Evolutionary conservation across 371 early-diverging fungal genomes (phyloP).

Genomic region (Mucor plumbeus): DNA sequence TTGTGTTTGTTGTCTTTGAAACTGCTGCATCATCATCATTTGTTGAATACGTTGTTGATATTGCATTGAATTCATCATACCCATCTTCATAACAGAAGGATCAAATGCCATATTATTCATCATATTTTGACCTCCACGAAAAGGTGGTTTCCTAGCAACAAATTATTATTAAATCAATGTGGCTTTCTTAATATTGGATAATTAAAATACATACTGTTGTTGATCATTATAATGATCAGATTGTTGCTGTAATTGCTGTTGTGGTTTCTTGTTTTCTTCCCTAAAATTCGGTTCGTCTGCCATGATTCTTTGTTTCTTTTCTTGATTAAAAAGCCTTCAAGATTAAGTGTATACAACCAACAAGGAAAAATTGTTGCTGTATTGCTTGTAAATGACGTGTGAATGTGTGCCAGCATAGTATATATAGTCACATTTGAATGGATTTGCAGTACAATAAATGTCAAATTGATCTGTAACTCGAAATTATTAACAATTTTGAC

Average conservation of each 20-base stretch:
- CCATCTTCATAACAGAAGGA: slow-evolving; percentile 40
- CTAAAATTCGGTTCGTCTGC: slow-evolving; percentile 10
- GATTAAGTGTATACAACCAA: neutral
- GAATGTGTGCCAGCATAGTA: neutral
- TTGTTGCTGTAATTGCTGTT: neutral
- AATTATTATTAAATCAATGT: neutral
- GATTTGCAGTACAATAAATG: neutral
- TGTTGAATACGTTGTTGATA: slow-evolving; percentile 39
- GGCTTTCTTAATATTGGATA: neutral
- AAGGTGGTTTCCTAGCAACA: slow-evolving; percentile 11
- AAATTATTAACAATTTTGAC: neutral
- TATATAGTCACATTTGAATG: slow-evolving; percentile 1
- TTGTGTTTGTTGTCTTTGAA: slow-evolving; percentile 46
- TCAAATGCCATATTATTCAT: slow-evolving; percentile 27
- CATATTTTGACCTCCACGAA: slow-evolving; percentile 8
- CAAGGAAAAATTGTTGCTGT: slow-evolving; percentile 5
- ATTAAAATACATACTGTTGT: neutral
- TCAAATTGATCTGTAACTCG: neutral
- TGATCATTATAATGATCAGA: slow-evolving; percentile 1
- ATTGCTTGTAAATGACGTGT: neutral
- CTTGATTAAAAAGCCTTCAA: neutral
- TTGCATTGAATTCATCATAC: slow-evolving; percentile 45
- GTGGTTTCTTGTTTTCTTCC: neutral
- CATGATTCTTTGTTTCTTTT: neutral
- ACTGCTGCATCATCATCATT: slow-evolving; percentile 46